Conservation (phyloP, 2,329 filamentous ascomycete genomes). For the Paraconiothyrium brasiliense region DNA sequence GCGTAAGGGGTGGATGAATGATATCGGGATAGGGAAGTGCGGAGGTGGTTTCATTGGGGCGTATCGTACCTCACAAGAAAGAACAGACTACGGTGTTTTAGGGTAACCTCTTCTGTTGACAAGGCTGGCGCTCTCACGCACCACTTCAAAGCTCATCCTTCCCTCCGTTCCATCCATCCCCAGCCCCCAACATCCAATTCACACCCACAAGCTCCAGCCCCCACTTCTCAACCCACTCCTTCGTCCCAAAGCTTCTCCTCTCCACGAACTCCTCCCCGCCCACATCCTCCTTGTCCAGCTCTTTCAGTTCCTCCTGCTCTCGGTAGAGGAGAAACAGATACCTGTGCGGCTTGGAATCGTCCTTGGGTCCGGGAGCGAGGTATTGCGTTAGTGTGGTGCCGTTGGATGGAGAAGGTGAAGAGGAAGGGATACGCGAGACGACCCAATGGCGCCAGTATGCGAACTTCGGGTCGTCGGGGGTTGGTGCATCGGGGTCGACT, state of each 20-base stretch:
- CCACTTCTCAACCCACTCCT: slow-evolving; percentile 34
- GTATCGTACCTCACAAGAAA: too few relatives aligned
- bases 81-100: too few relatives aligned
- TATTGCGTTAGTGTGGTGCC: slow-evolving; percentile 43
- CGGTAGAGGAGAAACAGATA: slow-evolving; percentile 45
- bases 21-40: too few relatives aligned
- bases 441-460: slow-evolving; percentile 67
- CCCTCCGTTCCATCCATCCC: slow-evolving; percentile 45
- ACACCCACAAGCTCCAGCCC: slow-evolving; percentile 44
- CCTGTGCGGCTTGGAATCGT: slow-evolving; percentile 47
- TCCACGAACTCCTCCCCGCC: slow-evolving; percentile 49
- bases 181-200: slow-evolving; percentile 50
- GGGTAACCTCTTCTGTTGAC: too few relatives aligned
- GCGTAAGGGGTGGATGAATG: too few relatives aligned
- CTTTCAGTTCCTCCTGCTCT: slow-evolving; percentile 32
- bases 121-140: too few relatives aligned
- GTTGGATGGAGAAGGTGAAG: neutral
- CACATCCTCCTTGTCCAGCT: slow-evolving; percentile 40
- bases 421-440: slow-evolving; percentile 36
- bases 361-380: slow-evolving; percentile 45
- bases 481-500: slow-evolving; percentile 65
- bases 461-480: slow-evolving; percentile 64
- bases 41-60: too few relatives aligned
- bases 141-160: slow-evolving; percentile 26
- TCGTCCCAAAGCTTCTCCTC: slow-evolving; percentile 39